Evolutionary conservation across 192 early-diverging fungal species (phyloP).

Genomic region (Podila epicladia): DNA sequence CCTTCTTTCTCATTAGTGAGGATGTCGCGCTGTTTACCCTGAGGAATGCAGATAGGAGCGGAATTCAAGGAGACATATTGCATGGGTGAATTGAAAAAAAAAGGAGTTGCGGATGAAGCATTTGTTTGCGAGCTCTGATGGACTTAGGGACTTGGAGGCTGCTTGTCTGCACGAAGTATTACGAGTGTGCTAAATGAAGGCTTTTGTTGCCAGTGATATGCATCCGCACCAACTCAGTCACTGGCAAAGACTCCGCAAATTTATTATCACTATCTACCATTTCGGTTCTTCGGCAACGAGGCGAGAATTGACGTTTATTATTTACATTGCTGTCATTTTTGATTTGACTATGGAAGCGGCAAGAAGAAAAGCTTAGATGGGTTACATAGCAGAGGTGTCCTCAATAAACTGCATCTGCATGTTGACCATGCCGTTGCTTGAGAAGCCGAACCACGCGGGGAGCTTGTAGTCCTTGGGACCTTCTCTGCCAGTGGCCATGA

Average conservation of each 20-base stretch:
- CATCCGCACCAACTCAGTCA: too few relatives aligned
- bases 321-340: too few relatives aligned
- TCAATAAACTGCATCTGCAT: conserved; percentile 31
- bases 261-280: too few relatives aligned
- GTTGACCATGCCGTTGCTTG: conserved; percentile 35
- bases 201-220: too few relatives aligned
- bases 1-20: not conserved
- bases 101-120: not conserved
- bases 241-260: too few relatives aligned
- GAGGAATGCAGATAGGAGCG: not conserved
- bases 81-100: not conserved
- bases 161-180: too few relatives aligned
- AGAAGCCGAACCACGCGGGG: conserved; percentile 40
- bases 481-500: conserved; percentile 8
- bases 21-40: not conserved
- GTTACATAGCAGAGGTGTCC: conserved; percentile 8
- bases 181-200: too few relatives aligned
- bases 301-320: too few relatives aligned
- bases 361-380: not conserved
- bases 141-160: not conserved
- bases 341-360: not conserved
- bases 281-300: too few relatives aligned
- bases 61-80: not conserved
- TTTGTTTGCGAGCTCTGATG: not conserved
- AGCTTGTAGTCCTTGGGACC: conserved; percentile 34